Conservation (phyloP, 345 rosid genomes). For the Abelmoschus esculentus region DNA sequence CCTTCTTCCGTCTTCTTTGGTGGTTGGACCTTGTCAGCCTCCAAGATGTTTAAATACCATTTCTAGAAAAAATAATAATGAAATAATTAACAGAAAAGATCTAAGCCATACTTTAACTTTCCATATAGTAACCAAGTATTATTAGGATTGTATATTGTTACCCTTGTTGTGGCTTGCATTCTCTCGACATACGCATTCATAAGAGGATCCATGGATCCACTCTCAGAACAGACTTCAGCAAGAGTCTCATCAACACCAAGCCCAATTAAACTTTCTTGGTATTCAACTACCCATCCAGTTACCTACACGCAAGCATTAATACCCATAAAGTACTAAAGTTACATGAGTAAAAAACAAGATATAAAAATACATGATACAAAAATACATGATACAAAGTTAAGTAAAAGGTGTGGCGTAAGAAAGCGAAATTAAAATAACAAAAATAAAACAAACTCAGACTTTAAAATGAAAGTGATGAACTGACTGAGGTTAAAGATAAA, state of each 20-base stretch:
- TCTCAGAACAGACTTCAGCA: slow-evolving; percentile 99
- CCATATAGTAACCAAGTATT: background rate
- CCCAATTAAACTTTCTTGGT: slow-evolving; percentile 90
- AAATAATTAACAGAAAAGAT: slow-evolving; percentile 4
- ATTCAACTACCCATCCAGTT: slow-evolving; percentile 40
- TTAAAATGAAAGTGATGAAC: background rate
- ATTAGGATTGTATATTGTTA: slow-evolving; percentile 19
- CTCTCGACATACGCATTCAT: slow-evolving; percentile 98
- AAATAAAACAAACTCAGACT: background rate
- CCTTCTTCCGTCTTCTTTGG: slow-evolving; percentile 99
- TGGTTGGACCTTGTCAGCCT: slow-evolving; percentile 92
- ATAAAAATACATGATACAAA: background rate
- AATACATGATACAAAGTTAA: background rate
- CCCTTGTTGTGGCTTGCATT: slow-evolving; percentile 98
- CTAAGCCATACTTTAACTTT: background rate
- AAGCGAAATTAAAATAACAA: background rate
- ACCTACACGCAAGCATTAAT: slow-evolving; percentile 46
- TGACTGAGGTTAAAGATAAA: background rate
- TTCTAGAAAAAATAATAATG: slow-evolving; percentile 37
- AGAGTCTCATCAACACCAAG: slow-evolving; percentile 99
- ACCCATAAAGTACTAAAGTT: slow-evolving; percentile 17
- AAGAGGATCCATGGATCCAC: slow-evolving; percentile 99
- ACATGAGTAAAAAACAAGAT: slow-evolving; percentile 7
- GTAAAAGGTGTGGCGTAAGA: background rate
- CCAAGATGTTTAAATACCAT: slow-evolving; percentile 96